Evolutionary conservation across 768 basidiomycete species (phyloP).

Genomic region (Psilocybe subaeruginosa): DNA sequence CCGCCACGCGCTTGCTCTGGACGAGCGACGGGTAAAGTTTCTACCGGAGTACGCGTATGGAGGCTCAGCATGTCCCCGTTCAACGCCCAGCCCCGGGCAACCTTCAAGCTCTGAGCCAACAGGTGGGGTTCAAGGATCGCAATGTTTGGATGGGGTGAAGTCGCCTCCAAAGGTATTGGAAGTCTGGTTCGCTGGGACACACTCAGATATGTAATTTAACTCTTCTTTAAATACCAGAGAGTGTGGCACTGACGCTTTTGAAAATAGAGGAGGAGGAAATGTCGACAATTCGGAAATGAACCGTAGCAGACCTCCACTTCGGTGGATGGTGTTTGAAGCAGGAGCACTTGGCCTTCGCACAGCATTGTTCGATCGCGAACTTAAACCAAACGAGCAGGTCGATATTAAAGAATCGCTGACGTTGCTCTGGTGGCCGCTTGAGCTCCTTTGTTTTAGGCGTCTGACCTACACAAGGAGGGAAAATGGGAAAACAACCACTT

Average conservation of each 20-base stretch:
- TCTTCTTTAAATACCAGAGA: not conserved
- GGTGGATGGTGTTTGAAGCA: constrained; percentile 30
- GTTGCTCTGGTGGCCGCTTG: constrained; percentile 20
- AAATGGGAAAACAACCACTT: constrained; percentile 1
- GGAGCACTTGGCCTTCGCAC: constrained; percentile 17
- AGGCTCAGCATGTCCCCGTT: not conserved
- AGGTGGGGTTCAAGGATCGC: not conserved
- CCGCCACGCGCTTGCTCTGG: constrained; percentile 37
- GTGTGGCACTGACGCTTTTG: not conserved
- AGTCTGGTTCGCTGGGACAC: constrained; percentile 31
- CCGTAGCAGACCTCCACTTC: constrained; percentile 21
- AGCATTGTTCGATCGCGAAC: constrained; percentile 6
- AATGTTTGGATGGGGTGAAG: not conserved
- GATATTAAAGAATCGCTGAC: constrained; percentile 25
- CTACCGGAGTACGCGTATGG: constrained; percentile 28
- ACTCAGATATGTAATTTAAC: constrained; percentile 25
- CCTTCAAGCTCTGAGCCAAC: too few relatives aligned
- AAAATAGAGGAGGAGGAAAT: constrained; percentile 22
- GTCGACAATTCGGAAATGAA: constrained; percentile 20
- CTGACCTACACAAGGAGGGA: constrained; percentile 9
- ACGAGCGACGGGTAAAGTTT: constrained; percentile 37
- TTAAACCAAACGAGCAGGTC: constrained; percentile 8
- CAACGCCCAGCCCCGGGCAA: too few relatives aligned
- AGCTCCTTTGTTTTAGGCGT: constrained; percentile 11
- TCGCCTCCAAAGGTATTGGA: constrained; percentile 26